phyloP scores from a whole-genome alignment of 345 rosid genomes.

The Gynandropsis gynandra region DNA sequence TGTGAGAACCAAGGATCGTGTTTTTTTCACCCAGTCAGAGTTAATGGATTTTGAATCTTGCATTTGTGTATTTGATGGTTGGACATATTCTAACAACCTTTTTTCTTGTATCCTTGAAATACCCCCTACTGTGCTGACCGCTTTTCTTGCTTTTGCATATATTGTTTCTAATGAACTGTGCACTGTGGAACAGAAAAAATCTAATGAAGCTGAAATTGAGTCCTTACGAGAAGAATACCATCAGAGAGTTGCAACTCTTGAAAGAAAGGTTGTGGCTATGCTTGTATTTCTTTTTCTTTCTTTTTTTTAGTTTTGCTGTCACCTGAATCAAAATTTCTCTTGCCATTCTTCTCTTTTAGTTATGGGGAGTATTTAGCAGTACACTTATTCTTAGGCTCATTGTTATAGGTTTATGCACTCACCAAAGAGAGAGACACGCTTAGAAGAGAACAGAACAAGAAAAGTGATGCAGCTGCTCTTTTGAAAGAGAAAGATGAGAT shows the following conservation, averaged over 20 bases:
- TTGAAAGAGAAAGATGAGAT: conserved; percentile 98
- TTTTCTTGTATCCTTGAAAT: no score
- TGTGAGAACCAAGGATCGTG: no score
- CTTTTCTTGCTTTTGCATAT: no score
- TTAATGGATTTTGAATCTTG: no score
- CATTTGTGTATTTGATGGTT: no score
- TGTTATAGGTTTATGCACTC: conserved; percentile 78
- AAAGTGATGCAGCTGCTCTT: conserved; percentile 96
- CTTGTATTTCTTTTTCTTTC: neutral
- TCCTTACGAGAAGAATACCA: conserved; percentile 96
- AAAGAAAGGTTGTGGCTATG: conserved; percentile 65
- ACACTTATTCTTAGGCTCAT: conserved; percentile 12
- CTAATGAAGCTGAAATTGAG: conserved; percentile 88
- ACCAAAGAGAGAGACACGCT: conserved; percentile 98
- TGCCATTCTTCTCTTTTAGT: conserved; percentile 9
- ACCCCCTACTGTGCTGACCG: conserved; percentile 6
- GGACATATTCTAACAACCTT: no score
- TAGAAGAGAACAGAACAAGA: conserved; percentile 87
- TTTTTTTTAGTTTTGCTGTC: neutral
- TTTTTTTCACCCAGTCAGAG: no score
- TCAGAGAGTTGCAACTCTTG: conserved; percentile 90
- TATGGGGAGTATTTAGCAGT: neutral
- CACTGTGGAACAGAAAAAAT: conserved; percentile 61
- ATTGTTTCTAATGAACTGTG: conserved; percentile 20
- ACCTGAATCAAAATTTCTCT: conserved; percentile 1